Evolutionary conservation across 495 filamentous ascomycete species (phyloP), one percentile per base, ranked within the genome.

Genomic region (Aspergillus bridgeri): DNA sequence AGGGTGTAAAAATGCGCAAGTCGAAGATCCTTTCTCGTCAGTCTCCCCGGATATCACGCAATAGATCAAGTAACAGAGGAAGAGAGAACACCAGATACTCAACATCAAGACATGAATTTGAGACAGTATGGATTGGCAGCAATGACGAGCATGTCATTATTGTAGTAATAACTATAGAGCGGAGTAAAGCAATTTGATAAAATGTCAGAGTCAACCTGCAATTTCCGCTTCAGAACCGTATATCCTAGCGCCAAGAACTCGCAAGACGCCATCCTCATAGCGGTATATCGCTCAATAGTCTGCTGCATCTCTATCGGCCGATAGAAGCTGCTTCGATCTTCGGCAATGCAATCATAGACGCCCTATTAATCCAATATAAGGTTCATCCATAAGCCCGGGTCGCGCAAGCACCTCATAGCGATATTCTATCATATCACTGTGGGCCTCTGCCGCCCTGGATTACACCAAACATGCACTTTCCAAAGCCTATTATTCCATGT

Each of bases 351-450:
- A 38, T 15, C 33, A 13, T 9, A 1, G 33, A n/a, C n/a, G n/a
- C n/a, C n/a, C 33, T 15, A 3, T 38, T 15, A 38, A 1, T 11
- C 33, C 13, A 2, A 15, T 15, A 38, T 38, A 38, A 38, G 17
- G 33, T 38, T 38, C 33, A 38, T 38, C 6, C 19, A 51, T 27
- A 17, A 51, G 24, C 22, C 49, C 27, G 17, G 23, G 19, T 20
- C 7, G 7, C n/a, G 11, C 18, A 15, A 44, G 38, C 42, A 48
- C 53, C 45, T 48, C 53, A 56, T 56, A 15, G 29, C 19, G 33
- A 44, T 42, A 4, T 6, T 52, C 11, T 57, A 70, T 72, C 60
- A 65, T 67, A 50, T 51, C 65, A 72, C 66, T 52, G 58, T 44
- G 49, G 67, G 57, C 49, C 44, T 47, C 13, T 20, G 18, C 18